Conservation (phyloP, 371 early-diverging fungal species). For the Mucor racemosus region DNA sequence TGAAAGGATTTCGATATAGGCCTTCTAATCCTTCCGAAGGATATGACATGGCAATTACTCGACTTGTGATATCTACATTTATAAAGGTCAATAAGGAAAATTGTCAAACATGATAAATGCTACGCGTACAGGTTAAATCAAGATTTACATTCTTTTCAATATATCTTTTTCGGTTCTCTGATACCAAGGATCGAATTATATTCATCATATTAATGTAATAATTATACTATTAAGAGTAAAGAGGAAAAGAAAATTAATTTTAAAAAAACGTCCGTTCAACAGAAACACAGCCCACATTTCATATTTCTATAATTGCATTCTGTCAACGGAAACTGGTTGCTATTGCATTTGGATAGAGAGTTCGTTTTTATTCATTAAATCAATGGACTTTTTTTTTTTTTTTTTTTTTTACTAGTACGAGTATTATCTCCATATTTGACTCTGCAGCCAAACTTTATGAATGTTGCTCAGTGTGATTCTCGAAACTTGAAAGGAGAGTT, state of each 20-base stretch:
- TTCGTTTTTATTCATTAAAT: neutral
- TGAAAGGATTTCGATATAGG: conserved; percentile 65
- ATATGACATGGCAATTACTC: conserved; percentile 74
- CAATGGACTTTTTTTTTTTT: neutral
- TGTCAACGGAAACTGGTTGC: neutral
- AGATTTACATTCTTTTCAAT: conserved; percentile 60
- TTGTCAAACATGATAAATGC: no score
- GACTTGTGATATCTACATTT: conserved; percentile 62
- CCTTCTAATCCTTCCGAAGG: conserved; percentile 69
- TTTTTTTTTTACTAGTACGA: no score
- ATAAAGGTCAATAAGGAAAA: no score
- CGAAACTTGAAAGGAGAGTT: neutral
- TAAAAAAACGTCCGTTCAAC: neutral
- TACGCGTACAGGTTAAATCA: conserved; percentile 64
- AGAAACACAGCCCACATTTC: neutral
- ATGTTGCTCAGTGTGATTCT: no score
- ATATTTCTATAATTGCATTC: neutral
- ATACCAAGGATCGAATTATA: conserved; percentile 47
- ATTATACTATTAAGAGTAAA: neutral
- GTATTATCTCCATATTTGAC: no score
- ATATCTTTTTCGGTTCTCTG: conserved; percentile 59
- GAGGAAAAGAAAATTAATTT: conserved; percentile 4
- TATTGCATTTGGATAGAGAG: neutral
- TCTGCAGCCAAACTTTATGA: no score
- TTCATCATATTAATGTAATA: conserved; percentile 33